phyloP scores from a whole-genome alignment of 495 filamentous ascomycete genomes.

The Lasiosphaeria hispida region DNA sequence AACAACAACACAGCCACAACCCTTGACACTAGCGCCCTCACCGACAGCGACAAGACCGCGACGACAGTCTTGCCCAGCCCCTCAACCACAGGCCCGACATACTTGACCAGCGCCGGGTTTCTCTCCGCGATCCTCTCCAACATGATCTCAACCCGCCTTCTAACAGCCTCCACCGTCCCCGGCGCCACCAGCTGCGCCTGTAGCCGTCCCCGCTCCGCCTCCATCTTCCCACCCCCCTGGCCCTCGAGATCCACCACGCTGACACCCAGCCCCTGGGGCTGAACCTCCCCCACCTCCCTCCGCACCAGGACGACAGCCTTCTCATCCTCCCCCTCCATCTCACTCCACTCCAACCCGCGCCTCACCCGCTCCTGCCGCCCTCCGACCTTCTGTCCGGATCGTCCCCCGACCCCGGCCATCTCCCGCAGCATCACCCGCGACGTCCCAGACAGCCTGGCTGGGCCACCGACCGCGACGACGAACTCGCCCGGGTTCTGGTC shows the following conservation, averaged over 20 bases:
- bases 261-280: not conserved
- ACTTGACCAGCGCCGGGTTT: constrained; percentile 7
- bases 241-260: not conserved
- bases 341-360: not conserved
- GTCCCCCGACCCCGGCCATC: constrained; percentile 3
- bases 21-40: constrained; percentile 18
- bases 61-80: not conserved
- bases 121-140: constrained; percentile 11
- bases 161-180: not conserved
- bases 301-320: not conserved
- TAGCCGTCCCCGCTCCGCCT: not conserved
- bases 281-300: not conserved
- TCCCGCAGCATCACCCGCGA: not conserved
- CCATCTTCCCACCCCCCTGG: not conserved
- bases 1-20: constrained; percentile 19
- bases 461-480: constrained; percentile 57
- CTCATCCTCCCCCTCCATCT: not conserved
- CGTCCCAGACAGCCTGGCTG: too few relatives aligned
- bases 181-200: not conserved
- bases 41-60: constrained; percentile 14
- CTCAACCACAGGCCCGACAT: constrained; percentile 7
- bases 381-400: constrained; percentile 4
- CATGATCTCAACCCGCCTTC: not conserved
- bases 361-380: not conserved
- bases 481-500: constrained; percentile 56